Conservation (phyloP, 768 basidiomycete genomes). For the Suillus cothurnatus region DNA sequence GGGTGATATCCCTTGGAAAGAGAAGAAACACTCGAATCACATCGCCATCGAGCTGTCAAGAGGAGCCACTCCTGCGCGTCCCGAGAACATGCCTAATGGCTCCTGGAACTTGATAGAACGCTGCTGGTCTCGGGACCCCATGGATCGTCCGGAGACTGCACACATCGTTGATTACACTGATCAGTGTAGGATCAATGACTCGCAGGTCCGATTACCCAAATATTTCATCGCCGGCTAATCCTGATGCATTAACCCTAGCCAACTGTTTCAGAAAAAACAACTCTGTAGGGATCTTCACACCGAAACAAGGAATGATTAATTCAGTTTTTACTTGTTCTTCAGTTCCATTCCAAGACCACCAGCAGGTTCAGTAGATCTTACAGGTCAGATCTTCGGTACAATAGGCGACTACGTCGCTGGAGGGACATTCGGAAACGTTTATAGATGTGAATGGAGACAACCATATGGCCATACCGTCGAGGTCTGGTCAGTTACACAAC, state of each 20-base stretch:
- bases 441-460: not conserved
- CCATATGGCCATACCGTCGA: not conserved
- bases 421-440: not conserved
- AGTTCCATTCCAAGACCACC: too few relatives aligned
- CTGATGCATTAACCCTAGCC: not conserved
- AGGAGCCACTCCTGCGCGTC: not conserved
- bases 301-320: not conserved
- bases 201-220: not conserved
- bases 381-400: not conserved
- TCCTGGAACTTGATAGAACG: not conserved
- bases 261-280: not conserved
- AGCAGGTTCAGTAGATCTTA: not conserved
- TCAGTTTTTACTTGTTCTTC: not conserved
- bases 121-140: not conserved
- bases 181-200: not conserved
- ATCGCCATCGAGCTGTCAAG: not conserved
- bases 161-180: not conserved
- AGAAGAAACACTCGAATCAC: not conserved
- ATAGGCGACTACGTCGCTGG: not conserved
- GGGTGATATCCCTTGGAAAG: not conserved
- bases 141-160: not conserved
- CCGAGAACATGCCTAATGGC: not conserved
- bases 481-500: not conserved
- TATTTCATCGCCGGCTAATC: not conserved
- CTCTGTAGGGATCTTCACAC: not conserved